A percentile compares a stretch with the other conserved stretches of the same genome.
These are phyloP conservation scores for Primulina huaijiensis DNA, from an alignment of 257 asterid species.

Conservation along the genomic window DNA sequence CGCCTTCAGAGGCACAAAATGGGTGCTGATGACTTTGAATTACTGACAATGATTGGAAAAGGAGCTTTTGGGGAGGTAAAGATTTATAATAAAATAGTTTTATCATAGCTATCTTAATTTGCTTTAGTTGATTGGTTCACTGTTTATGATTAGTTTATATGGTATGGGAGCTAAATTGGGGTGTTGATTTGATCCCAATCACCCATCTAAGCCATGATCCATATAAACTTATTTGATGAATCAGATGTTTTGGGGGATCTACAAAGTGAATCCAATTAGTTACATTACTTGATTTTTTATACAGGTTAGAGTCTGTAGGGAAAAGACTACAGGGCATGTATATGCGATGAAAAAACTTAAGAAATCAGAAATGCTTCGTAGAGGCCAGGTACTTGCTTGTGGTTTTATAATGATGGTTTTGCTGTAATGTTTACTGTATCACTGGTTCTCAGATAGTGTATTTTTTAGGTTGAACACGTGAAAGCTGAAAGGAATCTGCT, in stretches of 20 bases:
- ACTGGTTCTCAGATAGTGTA: conserved; percentile 14
- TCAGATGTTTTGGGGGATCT: conserved; percentile 8
- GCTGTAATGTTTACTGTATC: conserved; percentile 3
- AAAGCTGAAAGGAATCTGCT: conserved; percentile 57
- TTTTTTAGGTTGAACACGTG: conserved; percentile 49
- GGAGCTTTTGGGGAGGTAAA: conserved; percentile 99
- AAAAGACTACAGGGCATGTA: conserved; percentile 44
- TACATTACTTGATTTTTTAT: conserved; percentile 10
- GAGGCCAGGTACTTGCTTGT: conserved; percentile 40
- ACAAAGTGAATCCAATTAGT: neutral
- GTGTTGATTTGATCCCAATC: neutral
- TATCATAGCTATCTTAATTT: neutral
- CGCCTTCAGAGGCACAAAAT: conserved; percentile 97
- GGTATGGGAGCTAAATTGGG: neutral
- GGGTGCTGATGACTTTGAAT: conserved; percentile 92
- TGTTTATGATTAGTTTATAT: neutral
- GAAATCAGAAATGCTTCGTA: conserved; percentile 54
- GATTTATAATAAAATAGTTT: neutral
- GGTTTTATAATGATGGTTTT: conserved; percentile 16
- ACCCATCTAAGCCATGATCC: neutral
- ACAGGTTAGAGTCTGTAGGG: conserved; percentile 47
- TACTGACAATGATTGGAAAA: conserved; percentile 93
- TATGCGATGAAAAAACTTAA: conserved; percentile 49
- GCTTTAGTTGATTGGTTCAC: neutral
- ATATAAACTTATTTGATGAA: neutral